Base-by-base conservation (phyloP, 2,329 filamentous ascomycete species). In the Colletotrichum spaethianum region DNA sequence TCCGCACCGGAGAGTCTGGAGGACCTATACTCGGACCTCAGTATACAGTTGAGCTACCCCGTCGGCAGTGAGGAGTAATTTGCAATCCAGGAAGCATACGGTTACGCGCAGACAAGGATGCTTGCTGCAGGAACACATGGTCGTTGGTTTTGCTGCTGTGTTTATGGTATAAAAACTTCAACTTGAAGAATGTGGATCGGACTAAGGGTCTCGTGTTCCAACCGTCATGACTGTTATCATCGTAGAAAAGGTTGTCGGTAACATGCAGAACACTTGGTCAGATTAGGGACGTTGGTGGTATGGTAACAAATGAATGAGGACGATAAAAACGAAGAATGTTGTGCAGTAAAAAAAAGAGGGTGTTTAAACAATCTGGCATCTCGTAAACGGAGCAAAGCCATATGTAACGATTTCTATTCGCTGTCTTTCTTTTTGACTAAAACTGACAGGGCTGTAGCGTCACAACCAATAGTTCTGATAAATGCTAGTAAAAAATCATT, bases 11-110 rank as follows among this genome's bases (percentile, higher is more conserved):
- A 74, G 52, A 83, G 87, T 63, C 75, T 85, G 0, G 80, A 78
- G 5, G 77, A 78, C 26, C 89, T 92, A 57, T 91, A 90, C 68
- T 83, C 84, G 14, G 85, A 86, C 73, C 76, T 91, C 40, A 80
- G 80, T 4, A 83, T 82, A 20, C 89, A 91, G 70, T 78, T 89
- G 1, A 80, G 78, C 68, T 90, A 88, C 75, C 78, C 82, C 0
- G 74, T 82, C 7, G 87, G 86, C 3, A 83, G 76, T 16, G 79
- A 82, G 0, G 80, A 80, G 23, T 76, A 88, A 1, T 68, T 82
- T 11, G 89, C 84, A 0, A 91, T 91, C 76, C 88, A 90, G 75
- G 76, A 82, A 11, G 87, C 89, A 0, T 92, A 92, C 68, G 84
- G 81, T 0, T 85, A 87, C 72, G 83, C 83, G 0, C 85, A 87